Conservation (phyloP, 345 rosid genomes). For the Mercurialis annua region DNA sequence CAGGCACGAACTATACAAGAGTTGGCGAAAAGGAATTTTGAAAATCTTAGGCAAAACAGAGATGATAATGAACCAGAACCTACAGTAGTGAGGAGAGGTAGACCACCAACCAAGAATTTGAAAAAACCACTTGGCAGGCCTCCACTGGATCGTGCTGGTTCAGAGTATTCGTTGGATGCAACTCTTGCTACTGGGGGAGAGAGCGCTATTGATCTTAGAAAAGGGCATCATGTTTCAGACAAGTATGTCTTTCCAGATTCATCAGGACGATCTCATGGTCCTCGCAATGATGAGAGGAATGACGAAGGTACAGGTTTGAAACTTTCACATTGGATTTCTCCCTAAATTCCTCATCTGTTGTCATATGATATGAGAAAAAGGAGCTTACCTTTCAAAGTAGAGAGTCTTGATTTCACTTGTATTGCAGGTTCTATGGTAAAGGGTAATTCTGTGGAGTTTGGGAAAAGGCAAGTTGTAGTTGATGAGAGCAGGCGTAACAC, state of each 20-base stretch:
- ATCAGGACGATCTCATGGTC: slow-evolving; percentile 26
- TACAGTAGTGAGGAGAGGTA: slow-evolving; percentile 25
- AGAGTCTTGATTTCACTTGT: slow-evolving; percentile 12
- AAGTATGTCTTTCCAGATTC: slow-evolving; percentile 37
- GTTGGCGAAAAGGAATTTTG: slow-evolving; percentile 29
- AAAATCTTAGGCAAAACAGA: slow-evolving; percentile 23
- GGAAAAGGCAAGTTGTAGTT: slow-evolving; percentile 15
- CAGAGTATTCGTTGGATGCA: slow-evolving; percentile 19
- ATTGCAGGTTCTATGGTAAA: slow-evolving; percentile 18
- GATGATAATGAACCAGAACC: slow-evolving; percentile 24
- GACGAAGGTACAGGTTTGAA: slow-evolving; percentile 22
- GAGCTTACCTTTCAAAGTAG: neutral
- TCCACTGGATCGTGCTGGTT: slow-evolving; percentile 14
- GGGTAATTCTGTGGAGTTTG: slow-evolving; percentile 16
- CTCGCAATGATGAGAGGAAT: slow-evolving; percentile 37
- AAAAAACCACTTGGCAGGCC: slow-evolving; percentile 21
- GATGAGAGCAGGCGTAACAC: slow-evolving; percentile 21
- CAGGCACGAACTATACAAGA: slow-evolving; percentile 31
- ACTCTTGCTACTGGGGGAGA: slow-evolving; percentile 20
- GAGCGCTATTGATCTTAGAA: slow-evolving; percentile 14
- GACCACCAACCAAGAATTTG: slow-evolving; percentile 25
- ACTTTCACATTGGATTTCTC: neutral
- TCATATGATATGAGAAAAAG: slow-evolving; percentile 5
- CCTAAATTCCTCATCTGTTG: neutral
- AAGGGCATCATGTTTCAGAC: slow-evolving; percentile 18